phyloP scores from a whole-genome alignment of 495 filamentous ascomycete species.

The Neurospora tetrasperma region DNA sequence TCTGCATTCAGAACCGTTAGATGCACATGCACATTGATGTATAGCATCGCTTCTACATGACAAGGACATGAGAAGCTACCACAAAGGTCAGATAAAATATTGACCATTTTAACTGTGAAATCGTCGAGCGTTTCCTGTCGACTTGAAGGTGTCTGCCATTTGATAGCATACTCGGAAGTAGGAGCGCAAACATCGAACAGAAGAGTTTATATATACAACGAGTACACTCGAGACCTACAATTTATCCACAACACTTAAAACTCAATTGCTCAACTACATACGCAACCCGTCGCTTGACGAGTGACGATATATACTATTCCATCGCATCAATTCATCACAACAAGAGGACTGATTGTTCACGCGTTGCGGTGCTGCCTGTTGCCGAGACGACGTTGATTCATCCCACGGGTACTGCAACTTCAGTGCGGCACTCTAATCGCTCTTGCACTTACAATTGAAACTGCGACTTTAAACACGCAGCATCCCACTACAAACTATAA shows the following conservation, averaged over 20 bases:
- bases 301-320: background rate
- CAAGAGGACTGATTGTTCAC: background rate
- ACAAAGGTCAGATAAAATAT: background rate
- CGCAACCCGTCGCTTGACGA: background rate
- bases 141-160: background rate
- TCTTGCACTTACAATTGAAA: background rate
- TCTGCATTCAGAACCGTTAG: background rate
- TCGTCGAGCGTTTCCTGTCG: background rate
- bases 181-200: background rate
- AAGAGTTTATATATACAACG: background rate
- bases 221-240: background rate
- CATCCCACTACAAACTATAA: background rate
- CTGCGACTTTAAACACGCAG: background rate
- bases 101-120: background rate
- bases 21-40: background rate
- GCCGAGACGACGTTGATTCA: background rate
- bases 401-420: background rate
- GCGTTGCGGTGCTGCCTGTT: background rate
- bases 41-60: background rate
- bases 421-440: background rate
- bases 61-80: background rate
- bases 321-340: background rate
- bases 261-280: background rate
- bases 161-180: background rate
- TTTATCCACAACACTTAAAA: background rate